Evolutionary conservation across 495 filamentous ascomycete species (phyloP).

Genomic region (Xylaria intraflava): DNA sequence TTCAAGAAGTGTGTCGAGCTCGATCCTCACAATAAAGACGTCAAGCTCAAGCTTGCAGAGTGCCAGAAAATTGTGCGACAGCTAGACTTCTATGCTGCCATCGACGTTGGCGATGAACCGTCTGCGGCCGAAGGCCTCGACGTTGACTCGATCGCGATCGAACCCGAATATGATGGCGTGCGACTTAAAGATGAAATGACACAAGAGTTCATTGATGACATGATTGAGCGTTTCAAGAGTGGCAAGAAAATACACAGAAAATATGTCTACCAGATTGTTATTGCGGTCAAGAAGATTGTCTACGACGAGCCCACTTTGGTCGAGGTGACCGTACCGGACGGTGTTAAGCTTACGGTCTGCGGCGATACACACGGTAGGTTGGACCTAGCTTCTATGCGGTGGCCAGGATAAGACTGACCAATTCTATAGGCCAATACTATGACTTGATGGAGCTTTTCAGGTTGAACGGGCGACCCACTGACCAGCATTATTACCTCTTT

Average conservation of each 20-base stretch:
- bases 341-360: constrained; percentile 81
- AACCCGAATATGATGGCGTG: constrained; percentile 78
- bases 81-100: constrained; percentile 86
- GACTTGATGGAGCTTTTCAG: constrained; percentile 95
- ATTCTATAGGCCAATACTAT: constrained; percentile 81
- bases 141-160: constrained; percentile 75
- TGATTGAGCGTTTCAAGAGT: constrained; percentile 91
- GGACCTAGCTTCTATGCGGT: neutral
- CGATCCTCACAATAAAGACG: constrained; percentile 80
- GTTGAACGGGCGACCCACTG: constrained; percentile 75
- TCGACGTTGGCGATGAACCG: constrained; percentile 85
- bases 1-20: constrained; percentile 87
- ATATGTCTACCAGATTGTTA: constrained; percentile 93
- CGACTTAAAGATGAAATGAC: constrained; percentile 80
- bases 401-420: constrained; percentile 13
- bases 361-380: constrained; percentile 88
- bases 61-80: constrained; percentile 89
- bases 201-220: constrained; percentile 91
- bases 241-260: constrained; percentile 93
- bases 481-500: constrained; percentile 89
- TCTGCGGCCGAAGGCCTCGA: constrained; percentile 88
- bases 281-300: constrained; percentile 82
- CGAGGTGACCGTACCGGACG: constrained; percentile 75
- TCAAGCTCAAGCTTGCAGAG: constrained; percentile 80
- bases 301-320: constrained; percentile 96